Percentiles rank a stretch among this genome's conserved stretches.
phyloP scores from a whole-genome alignment of 768 basidiomycete genomes.

The Boletus reticulatus region DNA sequence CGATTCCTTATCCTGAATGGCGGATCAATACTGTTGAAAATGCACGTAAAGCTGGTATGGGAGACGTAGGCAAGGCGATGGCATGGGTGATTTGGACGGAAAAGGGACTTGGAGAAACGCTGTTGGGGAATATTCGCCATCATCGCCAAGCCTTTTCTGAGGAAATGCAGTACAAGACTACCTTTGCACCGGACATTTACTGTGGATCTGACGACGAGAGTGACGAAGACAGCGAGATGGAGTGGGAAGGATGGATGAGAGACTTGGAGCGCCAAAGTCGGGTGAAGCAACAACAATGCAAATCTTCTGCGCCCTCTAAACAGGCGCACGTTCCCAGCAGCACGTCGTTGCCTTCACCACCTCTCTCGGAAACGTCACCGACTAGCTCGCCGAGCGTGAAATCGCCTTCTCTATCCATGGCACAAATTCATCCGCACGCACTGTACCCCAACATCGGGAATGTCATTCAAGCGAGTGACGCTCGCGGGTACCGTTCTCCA shows the following conservation, averaged over 20 bases:
- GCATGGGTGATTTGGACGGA: conserved; percentile 43
- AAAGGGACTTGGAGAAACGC: conserved; percentile 15
- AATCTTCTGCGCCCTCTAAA: not conserved
- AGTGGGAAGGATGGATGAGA: conserved; percentile 68
- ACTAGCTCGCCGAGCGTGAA: conserved; percentile 20
- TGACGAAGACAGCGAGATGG: conserved; percentile 50
- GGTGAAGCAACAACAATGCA: conserved; percentile 5
- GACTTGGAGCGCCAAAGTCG: conserved; percentile 46
- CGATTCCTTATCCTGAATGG: conserved; percentile 69
- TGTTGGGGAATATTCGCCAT: conserved; percentile 20
- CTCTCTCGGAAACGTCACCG: conserved; percentile 27
- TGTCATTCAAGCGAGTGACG: conserved; percentile 10
- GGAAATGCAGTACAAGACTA: conserved; percentile 23
- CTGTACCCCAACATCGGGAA: conserved; percentile 25
- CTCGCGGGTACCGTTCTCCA: not conserved
- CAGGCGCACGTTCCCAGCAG: not conserved
- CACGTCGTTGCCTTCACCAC: conserved; percentile 24
- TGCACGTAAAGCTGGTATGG: conserved; percentile 57
- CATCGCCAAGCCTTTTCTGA: conserved; percentile 23
- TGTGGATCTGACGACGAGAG: conserved; percentile 35
- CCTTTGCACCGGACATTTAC: conserved; percentile 1
- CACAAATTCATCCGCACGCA: not conserved
- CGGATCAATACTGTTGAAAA: conserved; percentile 46
- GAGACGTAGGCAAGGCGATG: conserved; percentile 55
- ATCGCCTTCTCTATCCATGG: conserved; percentile 11